Conservation (phyloP, 306 rosid species). For the Hippophae rhamnoides region DNA sequence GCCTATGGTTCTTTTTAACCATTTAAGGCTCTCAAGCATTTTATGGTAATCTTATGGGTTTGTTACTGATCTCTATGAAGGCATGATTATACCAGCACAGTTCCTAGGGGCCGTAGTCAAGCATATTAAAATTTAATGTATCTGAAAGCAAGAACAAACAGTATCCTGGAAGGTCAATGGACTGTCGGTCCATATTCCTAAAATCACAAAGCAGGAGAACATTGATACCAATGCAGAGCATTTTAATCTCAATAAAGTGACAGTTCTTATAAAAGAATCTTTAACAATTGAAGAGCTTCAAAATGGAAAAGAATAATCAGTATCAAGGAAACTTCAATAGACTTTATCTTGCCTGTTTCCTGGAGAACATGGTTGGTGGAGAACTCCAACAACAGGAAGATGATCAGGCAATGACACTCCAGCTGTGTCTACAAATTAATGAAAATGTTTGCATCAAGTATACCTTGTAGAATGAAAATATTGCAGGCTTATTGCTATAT, state of each 20-base stretch:
- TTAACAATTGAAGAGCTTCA: not conserved
- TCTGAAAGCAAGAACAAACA: not conserved
- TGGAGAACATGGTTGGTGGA: constrained; percentile 61
- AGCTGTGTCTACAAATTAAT: constrained; percentile 51
- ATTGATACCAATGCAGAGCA: not conserved
- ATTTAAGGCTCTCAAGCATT: too few relatives aligned
- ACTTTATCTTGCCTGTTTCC: constrained; percentile 67
- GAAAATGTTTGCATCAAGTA: constrained; percentile 9
- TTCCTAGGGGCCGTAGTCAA: not conserved
- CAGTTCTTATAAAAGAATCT: constrained; percentile 14
- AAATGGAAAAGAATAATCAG: not conserved
- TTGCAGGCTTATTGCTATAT: not conserved
- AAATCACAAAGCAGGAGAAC: not conserved
- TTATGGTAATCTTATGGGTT: too few relatives aligned
- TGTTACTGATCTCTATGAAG: not conserved
- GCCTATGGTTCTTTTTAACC: too few relatives aligned
- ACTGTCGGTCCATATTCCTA: not conserved
- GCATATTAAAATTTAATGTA: not conserved
- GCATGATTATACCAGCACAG: not conserved
- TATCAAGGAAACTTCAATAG: constrained; percentile 22
- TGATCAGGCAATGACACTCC: constrained; percentile 57
- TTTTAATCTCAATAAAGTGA: constrained; percentile 6
- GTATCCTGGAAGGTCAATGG: not conserved
- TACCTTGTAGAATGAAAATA: not conserved
- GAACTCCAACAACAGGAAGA: constrained; percentile 69